Evolutionary conservation across 768 basidiomycete species (phyloP).

Genomic region (Chalciporus chontae): DNA sequence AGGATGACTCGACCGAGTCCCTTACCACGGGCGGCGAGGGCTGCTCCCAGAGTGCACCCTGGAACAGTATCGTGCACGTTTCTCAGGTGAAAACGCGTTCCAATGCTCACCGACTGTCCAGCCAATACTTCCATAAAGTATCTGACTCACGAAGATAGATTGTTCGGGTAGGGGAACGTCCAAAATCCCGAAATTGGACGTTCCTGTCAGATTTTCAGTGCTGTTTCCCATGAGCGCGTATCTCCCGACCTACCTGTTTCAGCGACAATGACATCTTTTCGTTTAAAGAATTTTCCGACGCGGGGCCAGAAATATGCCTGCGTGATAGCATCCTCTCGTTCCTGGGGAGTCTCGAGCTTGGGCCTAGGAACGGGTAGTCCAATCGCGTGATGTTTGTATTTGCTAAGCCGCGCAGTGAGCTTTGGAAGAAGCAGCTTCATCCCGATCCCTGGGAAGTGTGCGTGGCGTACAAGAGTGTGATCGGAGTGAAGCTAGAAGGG

Average conservation of each 20-base stretch:
- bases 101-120: slow-evolving; percentile 67
- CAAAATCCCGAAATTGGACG: slow-evolving; percentile 81
- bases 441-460: slow-evolving; percentile 59
- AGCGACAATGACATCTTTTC: slow-evolving; percentile 74
- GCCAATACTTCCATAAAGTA: slow-evolving; percentile 91
- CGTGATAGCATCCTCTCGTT: slow-evolving; percentile 52
- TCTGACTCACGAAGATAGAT: slow-evolving; percentile 64
- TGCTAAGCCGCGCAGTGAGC: slow-evolving; percentile 52
- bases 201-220: slow-evolving; percentile 38
- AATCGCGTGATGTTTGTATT: slow-evolving; percentile 37
- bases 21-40: slow-evolving; percentile 70
- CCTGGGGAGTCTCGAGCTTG: slow-evolving; percentile 44
- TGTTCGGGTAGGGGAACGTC: slow-evolving; percentile 77
- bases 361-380: slow-evolving; percentile 45
- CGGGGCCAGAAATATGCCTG: slow-evolving; percentile 87
- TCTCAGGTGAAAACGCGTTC: not conserved
- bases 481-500: slow-evolving; percentile 66
- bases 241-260: slow-evolving; percentile 63
- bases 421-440: slow-evolving; percentile 79
- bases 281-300: slow-evolving; percentile 64
- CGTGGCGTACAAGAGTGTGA: slow-evolving; percentile 63
- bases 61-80: not conserved
- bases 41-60: slow-evolving; percentile 72
- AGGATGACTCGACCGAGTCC: slow-evolving; percentile 67
- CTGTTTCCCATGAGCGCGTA: not conserved